Evolutionary conservation across 768 basidiomycete species (phyloP), one percentile per base, ranked within the genome.

Genomic region (Leccinum sublutescens): DNA sequence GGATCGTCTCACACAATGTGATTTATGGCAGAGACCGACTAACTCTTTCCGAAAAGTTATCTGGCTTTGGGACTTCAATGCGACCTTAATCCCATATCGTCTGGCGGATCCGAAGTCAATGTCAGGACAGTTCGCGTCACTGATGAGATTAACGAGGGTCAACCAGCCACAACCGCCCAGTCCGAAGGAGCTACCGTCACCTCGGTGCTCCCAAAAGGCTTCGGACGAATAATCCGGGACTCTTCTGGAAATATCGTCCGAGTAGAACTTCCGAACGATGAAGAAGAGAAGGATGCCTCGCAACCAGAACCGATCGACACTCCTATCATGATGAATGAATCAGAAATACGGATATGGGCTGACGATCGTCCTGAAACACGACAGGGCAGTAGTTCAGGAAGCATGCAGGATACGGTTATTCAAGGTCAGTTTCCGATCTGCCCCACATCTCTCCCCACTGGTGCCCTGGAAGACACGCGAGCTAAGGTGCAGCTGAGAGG

Each of bases 221-320:
- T 84, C 69, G 95, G 93, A 31, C 82, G 85, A 68, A 95, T 98
- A 64, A 72, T 93, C 53, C 82, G 93, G 50, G 94, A 95, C 71
- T 85, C 80, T 38, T 77, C 81, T 3, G 95, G 95, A 29, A 88
- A 87, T 62, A 79, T 95, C 40, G 67, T 93, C 21, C 79, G 83
- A 50, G 78, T 95, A 45, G 85, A 91, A 67, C 67, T 94, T 55
- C 75, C 80, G 15, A 83, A 81, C 45, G 80, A 82, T 21, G 79
- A 80, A 31, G 79, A 79, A 38, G 68, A 59, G 7, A 64, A 63
- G 38, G 38, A 59, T n/a, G 64, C 50, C 31, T 68, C 58, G 40
- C 59, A 62, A 19, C 61, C 57, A 53, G 73, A 78, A 15, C 56
- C 67, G 64, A 79, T 81, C 66, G 82, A 83, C 45, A 71, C 81